phyloP scores from a whole-genome alignment of 2,329 filamentous ascomycete species.

The Botrytis hyacinthi region DNA sequence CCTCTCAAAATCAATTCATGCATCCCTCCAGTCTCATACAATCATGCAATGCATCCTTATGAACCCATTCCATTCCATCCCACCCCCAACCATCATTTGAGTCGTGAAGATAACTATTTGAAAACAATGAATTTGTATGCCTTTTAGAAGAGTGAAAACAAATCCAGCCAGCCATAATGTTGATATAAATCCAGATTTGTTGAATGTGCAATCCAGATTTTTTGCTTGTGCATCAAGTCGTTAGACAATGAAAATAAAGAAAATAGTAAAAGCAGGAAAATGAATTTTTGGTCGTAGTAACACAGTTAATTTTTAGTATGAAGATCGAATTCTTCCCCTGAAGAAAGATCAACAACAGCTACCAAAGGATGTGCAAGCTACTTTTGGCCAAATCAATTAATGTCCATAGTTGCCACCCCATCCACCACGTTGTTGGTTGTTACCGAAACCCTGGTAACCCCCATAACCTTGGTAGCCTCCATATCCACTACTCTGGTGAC shows the following conservation, averaged over 20 bases:
- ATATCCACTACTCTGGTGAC: constrained; percentile 45
- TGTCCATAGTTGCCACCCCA: constrained; percentile 48
- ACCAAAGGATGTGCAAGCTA: constrained; percentile 19
- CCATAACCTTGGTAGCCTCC: constrained; percentile 47
- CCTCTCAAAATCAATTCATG: constrained; percentile 16
- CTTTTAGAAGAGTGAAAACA: constrained; percentile 11
- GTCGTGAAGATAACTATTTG: constrained; percentile 23
- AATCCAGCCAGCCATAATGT: constrained; percentile 18
- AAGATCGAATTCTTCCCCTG: background rate
- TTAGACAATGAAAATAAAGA: constrained; percentile 19
- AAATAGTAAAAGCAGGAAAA: constrained; percentile 17
- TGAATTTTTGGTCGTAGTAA: constrained; percentile 19
- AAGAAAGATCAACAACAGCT: background rate
- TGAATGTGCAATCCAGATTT: constrained; percentile 20
- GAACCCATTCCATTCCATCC: constrained; percentile 18
- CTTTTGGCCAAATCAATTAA: constrained; percentile 11
- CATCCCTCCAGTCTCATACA: constrained; percentile 12
- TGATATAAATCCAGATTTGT: constrained; percentile 19
- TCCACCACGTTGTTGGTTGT: constrained; percentile 46
- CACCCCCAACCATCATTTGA: constrained; percentile 18
- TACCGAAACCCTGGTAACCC: constrained; percentile 39
- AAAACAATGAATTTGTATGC: constrained; percentile 23
- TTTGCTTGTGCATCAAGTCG: constrained; percentile 16
- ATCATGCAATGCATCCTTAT: constrained; percentile 19
- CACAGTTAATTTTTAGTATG: constrained; percentile 16